A percentile compares a stretch with the other conserved stretches of the same genome.
Evolutionary conservation across 2,329 filamentous ascomycete species (phyloP).

Genomic region (Aspergillus sp.): DNA sequence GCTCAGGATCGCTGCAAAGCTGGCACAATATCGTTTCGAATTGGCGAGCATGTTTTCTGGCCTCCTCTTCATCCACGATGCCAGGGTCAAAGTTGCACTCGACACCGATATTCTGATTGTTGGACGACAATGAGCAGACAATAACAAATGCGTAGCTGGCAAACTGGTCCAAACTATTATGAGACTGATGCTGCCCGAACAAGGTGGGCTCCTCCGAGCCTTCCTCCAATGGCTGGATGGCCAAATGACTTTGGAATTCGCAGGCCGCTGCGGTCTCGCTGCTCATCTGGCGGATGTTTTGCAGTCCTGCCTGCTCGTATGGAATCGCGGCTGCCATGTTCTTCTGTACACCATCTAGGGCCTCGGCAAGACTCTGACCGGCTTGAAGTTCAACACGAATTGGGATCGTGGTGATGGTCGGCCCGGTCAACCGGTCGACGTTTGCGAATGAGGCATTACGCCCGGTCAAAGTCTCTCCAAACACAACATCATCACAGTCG

Average conservation of each 20-base stretch:
- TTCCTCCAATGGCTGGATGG: conserved; percentile 42
- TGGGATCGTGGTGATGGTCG: conserved; percentile 29
- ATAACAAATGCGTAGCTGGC: neutral
- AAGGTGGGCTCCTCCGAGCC: conserved; percentile 49
- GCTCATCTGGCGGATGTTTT: conserved; percentile 51
- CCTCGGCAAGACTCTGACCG: conserved; percentile 39
- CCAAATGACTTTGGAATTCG: conserved; percentile 44
- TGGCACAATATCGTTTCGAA: too few species aligned
- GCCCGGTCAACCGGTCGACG: conserved; percentile 47
- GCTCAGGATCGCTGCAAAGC: too few species aligned
- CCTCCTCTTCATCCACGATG: too few species aligned
- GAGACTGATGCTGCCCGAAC: too few species aligned
- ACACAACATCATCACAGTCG: conserved; percentile 39
- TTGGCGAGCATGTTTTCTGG: too few species aligned
- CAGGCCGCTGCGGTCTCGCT: conserved; percentile 41
- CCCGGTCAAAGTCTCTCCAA: conserved; percentile 52
- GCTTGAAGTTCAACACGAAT: conserved; percentile 38
- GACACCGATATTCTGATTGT: neutral
- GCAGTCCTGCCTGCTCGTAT: conserved; percentile 59
- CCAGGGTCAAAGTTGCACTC: neutral
- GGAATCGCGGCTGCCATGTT: conserved; percentile 55
- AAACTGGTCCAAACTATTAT: too few species aligned
- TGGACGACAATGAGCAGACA: neutral
- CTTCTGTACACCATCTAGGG: conserved; percentile 54
- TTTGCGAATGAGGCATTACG: conserved; percentile 48